Evolutionary conservation across 2,329 filamentous ascomycete species (phyloP).

Genomic region (Helotiales sp.): DNA sequence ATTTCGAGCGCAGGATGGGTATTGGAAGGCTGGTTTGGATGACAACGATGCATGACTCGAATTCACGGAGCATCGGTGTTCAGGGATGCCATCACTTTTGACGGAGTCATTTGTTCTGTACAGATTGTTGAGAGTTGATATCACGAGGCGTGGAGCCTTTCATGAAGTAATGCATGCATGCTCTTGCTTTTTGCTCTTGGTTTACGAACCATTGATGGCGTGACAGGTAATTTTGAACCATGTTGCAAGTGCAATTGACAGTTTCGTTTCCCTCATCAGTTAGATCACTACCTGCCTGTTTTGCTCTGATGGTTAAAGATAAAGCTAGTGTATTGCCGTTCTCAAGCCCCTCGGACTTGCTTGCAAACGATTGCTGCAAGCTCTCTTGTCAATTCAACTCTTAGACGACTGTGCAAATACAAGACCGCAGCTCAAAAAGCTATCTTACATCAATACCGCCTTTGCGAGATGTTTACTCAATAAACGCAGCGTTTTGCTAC

Average conservation of each 20-base stretch:
- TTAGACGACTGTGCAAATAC: too few relatives aligned
- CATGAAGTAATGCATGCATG: conserved; percentile 18
- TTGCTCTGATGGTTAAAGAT: too few relatives aligned
- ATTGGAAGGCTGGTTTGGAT: conserved; percentile 10
- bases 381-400: too few relatives aligned
- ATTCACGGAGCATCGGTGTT: conserved; percentile 24
- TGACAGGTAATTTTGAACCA: too few relatives aligned
- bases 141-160: conserved; percentile 1
- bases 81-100: conserved; percentile 4
- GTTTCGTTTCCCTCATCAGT: too few relatives aligned
- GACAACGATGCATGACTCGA: conserved; percentile 14
- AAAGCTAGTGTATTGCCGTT: too few relatives aligned
- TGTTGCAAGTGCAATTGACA: too few relatives aligned
- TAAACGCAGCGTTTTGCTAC: background rate
- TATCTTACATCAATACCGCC: background rate
- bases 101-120: conserved; percentile 2
- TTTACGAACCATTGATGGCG: too few relatives aligned
- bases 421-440: background rate
- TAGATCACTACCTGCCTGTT: too few relatives aligned
- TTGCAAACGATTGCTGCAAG: too few relatives aligned
- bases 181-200: too few relatives aligned
- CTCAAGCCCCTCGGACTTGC: too few relatives aligned
- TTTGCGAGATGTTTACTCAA: background rate
- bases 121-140: background rate
- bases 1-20: conserved; percentile 6